Conservation (phyloP, 2,329 filamentous ascomycete species). For the Penicillium sp. region DNA sequence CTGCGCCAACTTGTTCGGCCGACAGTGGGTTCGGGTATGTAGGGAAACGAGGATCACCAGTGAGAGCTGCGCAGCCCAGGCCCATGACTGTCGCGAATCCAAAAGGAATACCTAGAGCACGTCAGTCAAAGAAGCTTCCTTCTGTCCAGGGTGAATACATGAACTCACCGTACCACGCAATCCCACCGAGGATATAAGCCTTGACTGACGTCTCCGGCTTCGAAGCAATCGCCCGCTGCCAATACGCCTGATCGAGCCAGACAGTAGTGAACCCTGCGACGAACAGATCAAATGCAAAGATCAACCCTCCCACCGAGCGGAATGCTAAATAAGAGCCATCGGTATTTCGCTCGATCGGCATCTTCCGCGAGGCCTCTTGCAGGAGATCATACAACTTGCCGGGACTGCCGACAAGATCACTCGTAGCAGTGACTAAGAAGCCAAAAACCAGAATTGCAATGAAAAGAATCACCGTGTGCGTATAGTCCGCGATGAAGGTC, state of each 20-base stretch:
- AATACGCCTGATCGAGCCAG: constrained; percentile 51
- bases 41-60: constrained; percentile 53
- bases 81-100: constrained; percentile 55
- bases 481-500: constrained; percentile 50
- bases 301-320: constrained; percentile 40
- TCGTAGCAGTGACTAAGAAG: constrained; percentile 42
- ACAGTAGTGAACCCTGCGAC: constrained; percentile 41
- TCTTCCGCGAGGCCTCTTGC: constrained; percentile 34
- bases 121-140: not conserved
- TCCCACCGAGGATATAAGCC: constrained; percentile 49
- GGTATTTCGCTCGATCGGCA: constrained; percentile 38
- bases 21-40: constrained; percentile 51
- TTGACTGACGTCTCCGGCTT: constrained; percentile 47
- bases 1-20: constrained; percentile 36
- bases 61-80: constrained; percentile 50
- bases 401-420: constrained; percentile 38
- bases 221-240: constrained; percentile 51
- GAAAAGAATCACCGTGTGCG: constrained; percentile 48
- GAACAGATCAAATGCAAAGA: constrained; percentile 46
- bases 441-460: constrained; percentile 46
- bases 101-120: constrained; percentile 48
- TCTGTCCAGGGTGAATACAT: not conserved
- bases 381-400: constrained; percentile 45
- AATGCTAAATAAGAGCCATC: constrained; percentile 46
- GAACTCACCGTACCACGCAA: constrained; percentile 37